Evolutionary conservation across 2,329 filamentous ascomycete genomes (phyloP), one percentile per base, ranked within the genome.

Genomic region (Alternaria sp.): DNA sequence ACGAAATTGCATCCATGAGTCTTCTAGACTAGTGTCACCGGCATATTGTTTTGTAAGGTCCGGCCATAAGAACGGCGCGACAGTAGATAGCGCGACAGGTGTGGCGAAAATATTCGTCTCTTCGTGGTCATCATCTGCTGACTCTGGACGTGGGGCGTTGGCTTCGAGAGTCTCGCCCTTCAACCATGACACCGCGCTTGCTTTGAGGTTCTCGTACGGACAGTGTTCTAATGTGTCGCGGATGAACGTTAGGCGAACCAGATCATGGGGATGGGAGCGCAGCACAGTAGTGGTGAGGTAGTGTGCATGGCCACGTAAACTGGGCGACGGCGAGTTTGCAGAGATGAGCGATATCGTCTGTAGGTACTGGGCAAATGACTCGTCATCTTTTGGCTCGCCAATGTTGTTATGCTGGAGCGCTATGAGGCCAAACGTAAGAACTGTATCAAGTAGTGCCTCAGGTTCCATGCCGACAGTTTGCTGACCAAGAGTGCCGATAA

Each of bases 111-210:
- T 80, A 18, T 63, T 65, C 5, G 63, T 65, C 48, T 64, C 43
- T 7, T 54, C 62, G 34, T 57, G 11, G 66, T 74, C 63, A 14
- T 61, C 49, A 6, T 59, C 44, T 22, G 59, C 22, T 8, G 55
- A 34, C 28, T 62, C 57, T 14, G 56, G 39, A 65, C 48, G 60
- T 18, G 76, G 82, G 4, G 65, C 49, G 28, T 73, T 75, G 5
- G 83, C 81, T 65, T 83, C 80, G 5, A 88, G 79, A 0, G 86
- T 84, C 68, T 88, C 87, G 41, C 86, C 81, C 68, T 88, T 88
- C 34, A 88, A 77, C 87, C 87, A 89, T 34, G 83, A 82, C 5
- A 89, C 82, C 3, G 86, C 86, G 42, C 82, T 83, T 36, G 85
- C 84, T 66, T 86, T 86, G 38, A 86, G 81, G 16, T 85, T 84